Base-by-base conservation (phyloP, 768 basidiomycete species). In the Botryobasidium botryosum region DNA sequence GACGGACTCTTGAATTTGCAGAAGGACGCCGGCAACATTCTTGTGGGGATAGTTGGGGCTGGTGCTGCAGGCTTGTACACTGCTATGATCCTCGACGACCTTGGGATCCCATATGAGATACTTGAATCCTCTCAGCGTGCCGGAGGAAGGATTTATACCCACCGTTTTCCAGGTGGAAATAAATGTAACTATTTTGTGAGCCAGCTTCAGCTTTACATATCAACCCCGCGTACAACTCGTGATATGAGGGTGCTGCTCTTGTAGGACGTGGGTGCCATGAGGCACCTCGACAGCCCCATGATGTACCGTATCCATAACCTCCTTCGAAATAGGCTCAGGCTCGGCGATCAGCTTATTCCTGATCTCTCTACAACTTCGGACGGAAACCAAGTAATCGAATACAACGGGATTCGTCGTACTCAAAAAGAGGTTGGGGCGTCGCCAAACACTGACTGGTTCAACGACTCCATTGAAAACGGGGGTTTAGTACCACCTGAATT, bases 11-110 rank as follows among this genome's bases (percentile, higher is more conserved):
- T n/a, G n/a, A n/a, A n/a, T n/a, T n/a, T n/a, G n/a, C n/a, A n/a
- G n/a, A n/a, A n/a, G n/a, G n/a, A n/a, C n/a, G n/a, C n/a, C n/a
- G n/a, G n/a, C n/a, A n/a, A n/a, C n/a, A n/a, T n/a, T n/a, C 61
- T 64, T 15, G 57, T 65, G 35, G 57, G 57, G 8, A 65, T 65
- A 35, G 37, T 65, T 32, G 64, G 64, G 15, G 64, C 64, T 5
- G 64, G 60, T 33, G 53, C 40, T 6, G 54, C 49, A 6, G 67
- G 67, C 18, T 55, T 69, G 7, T 68, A 67, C 52, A 53, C 63
- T 1, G 70, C 66, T 1, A 53, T 71, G 56, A 67, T 71, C 0
- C 59, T 72, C 13, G 61, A 70, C 25, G 55, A 53, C 5, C 59
- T 68, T 6, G 60, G 53, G 0, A 63, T 70, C 50, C 46, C 55